Conservation (phyloP, 768 basidiomycete genomes). For the Lyophyllum semitale region DNA sequence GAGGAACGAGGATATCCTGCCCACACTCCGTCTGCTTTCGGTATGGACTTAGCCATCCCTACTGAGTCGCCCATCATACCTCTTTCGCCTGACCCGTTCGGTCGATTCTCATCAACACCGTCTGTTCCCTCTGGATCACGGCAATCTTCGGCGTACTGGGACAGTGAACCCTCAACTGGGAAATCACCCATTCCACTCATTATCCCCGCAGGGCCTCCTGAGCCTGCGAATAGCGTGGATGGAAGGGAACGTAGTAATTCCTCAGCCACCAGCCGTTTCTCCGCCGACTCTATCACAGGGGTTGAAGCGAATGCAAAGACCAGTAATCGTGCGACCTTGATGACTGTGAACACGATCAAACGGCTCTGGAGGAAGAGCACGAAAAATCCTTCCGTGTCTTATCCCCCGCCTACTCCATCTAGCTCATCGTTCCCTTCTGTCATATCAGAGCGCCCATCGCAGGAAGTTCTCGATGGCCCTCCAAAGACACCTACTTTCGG, state of each 20-base stretch:
- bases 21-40: conserved; percentile 23
- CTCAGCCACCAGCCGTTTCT: conserved; percentile 66
- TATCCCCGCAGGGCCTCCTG: conserved; percentile 12
- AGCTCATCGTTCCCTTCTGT: conserved; percentile 25
- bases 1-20: conserved; percentile 54
- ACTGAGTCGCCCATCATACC: conserved; percentile 70
- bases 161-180: conserved; percentile 28
- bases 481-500: conserved; percentile 28
- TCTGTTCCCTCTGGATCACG: conserved; percentile 20
- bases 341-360: conserved; percentile 74
- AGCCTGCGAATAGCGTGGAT: background rate
- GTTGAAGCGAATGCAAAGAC: conserved; percentile 29
- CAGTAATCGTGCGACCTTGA: conserved; percentile 53
- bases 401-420: conserved; percentile 48
- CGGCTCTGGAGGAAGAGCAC: conserved; percentile 80
- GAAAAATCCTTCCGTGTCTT: conserved; percentile 46
- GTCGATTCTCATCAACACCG: conserved; percentile 61
- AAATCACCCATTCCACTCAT: conserved; percentile 7
- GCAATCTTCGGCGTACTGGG: conserved; percentile 46
- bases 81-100: conserved; percentile 83
- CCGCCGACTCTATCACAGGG: conserved; percentile 65
- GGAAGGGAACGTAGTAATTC: conserved; percentile 20
- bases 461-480: conserved; percentile 38
- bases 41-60: conserved; percentile 16
- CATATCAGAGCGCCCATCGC: conserved; percentile 38